Conservation (phyloP, 345 rosid species). For the Ceriops decandra region DNA sequence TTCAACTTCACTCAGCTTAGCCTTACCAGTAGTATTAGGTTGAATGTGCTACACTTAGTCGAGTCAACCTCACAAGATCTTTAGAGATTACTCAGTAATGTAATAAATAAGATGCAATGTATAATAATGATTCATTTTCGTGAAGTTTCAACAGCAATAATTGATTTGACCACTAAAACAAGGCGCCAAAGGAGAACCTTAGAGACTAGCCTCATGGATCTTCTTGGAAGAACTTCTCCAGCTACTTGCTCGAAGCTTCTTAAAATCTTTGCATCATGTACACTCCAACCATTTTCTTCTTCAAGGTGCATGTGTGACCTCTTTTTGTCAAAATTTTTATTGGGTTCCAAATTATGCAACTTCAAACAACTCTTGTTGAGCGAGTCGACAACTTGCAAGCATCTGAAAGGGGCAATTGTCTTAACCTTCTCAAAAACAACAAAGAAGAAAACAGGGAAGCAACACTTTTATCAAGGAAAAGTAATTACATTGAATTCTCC, state of each 20-base stretch:
- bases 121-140: neutral
- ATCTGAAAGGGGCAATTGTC: constrained; percentile 33
- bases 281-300: constrained; percentile 17
- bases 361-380: constrained; percentile 24
- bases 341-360: constrained; percentile 25
- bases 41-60: too few relatives aligned
- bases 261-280: constrained; percentile 27
- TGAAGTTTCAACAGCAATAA: neutral
- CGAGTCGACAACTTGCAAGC: constrained; percentile 33
- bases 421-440: constrained; percentile 10
- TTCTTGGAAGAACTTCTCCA: constrained; percentile 43
- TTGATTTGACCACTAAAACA: neutral
- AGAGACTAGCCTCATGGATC: constrained; percentile 56
- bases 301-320: constrained; percentile 23
- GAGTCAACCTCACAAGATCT: too few relatives aligned
- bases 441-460: neutral
- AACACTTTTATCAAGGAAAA: constrained; percentile 13
- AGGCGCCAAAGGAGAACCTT: constrained; percentile 40
- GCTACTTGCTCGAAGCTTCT: constrained; percentile 31
- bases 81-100: too few relatives aligned
- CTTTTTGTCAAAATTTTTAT: constrained; percentile 29
- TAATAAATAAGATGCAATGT: too few relatives aligned
- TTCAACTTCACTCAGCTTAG: too few relatives aligned
- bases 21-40: too few relatives aligned
- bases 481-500: constrained; percentile 55